Conservation (phyloP, 2,329 filamentous ascomycete species). For the Blastomyces percursus region DNA sequence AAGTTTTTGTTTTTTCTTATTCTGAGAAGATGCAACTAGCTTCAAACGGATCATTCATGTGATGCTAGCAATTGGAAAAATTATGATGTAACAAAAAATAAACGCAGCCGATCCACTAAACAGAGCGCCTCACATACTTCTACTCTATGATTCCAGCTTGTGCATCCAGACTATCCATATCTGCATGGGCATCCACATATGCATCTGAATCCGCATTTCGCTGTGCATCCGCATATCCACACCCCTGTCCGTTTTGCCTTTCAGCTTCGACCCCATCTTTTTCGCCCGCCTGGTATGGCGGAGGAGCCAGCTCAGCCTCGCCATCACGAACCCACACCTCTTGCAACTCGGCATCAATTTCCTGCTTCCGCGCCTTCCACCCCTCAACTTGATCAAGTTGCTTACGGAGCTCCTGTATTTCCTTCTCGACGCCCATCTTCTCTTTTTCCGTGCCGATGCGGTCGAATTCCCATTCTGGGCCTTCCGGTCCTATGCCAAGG, state of each 20-base stretch:
- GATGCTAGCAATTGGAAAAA: neutral
- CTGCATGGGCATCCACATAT: neutral
- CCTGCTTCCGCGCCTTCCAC: constrained; percentile 66
- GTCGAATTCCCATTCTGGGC: constrained; percentile 86
- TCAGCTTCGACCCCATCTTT: constrained; percentile 5
- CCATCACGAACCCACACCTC: constrained; percentile 48
- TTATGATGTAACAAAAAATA: neutral
- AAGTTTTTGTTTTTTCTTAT: neutral
- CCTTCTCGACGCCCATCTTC: constrained; percentile 85
- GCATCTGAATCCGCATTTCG: neutral
- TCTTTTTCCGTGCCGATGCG: constrained; percentile 87
- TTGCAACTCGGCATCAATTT: constrained; percentile 72
- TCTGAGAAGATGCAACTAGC: neutral
- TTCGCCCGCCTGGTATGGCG: constrained; percentile 22
- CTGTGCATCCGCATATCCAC: neutral
- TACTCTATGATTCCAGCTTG: neutral
- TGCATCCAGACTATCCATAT: neutral
- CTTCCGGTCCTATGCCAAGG: constrained; percentile 66
- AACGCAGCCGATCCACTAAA: neutral
- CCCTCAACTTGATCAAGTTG: constrained; percentile 68
- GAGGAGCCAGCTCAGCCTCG: constrained; percentile 30
- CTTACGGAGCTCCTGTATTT: constrained; percentile 73
- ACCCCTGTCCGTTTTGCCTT: neutral
- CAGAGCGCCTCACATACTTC: neutral
- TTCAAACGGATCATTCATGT: neutral